Base-by-base conservation (phyloP, 2,329 filamentous ascomycete genomes). In the Botrytis squamosa region DNA sequence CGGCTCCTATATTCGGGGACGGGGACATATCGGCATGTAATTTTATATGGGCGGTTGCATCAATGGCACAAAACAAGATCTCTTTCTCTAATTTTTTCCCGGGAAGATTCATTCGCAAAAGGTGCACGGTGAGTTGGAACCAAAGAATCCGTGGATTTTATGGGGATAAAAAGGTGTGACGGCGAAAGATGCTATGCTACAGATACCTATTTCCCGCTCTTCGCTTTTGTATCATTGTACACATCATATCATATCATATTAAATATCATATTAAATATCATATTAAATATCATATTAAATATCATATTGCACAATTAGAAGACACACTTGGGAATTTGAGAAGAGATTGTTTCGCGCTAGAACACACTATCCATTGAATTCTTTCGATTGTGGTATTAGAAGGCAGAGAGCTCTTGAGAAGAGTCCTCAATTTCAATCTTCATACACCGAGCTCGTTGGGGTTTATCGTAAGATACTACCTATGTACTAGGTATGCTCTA, bases 181-280 rank as follows among this genome's bases (percentile, higher is more conserved):
- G 29, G 65, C 36, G 12, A n/a, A 22, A 36, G 8, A 55, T 40
- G 46, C 46, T 68, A 55, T 38, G 36, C 36, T 55, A 40, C 8
- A 20, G 25, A 55, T 68, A 68, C 36, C 49, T 33, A 55, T 49
- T 49, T 42, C 52, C 65, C 25, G 4, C 14, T 55, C 52, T 42
- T 57, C 36, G 16, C 36, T 68, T 68, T 57, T 68, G 65, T 57
- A 57, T 68, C 57, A 68, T 55, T 68, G 46, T 57, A 55, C 36
- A 68, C 18, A 57, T 29, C 46, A 55, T 9, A 46, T 9, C 18
- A 46, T 9, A 46, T 9, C 18, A 46, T 8, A n/a, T n/a, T n/a
- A n/a, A n/a, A n/a, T n/a, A 20, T 46, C 44, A 46, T 46, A 40
- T 52, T 10, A 66, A 36, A 49, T 14, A 67, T 67, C 25, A 67